Percentiles rank a stretch among this genome's conserved stretches.
phyloP scores from a whole-genome alignment of 495 filamentous ascomycete genomes.

The Bathelium albidoporum region DNA sequence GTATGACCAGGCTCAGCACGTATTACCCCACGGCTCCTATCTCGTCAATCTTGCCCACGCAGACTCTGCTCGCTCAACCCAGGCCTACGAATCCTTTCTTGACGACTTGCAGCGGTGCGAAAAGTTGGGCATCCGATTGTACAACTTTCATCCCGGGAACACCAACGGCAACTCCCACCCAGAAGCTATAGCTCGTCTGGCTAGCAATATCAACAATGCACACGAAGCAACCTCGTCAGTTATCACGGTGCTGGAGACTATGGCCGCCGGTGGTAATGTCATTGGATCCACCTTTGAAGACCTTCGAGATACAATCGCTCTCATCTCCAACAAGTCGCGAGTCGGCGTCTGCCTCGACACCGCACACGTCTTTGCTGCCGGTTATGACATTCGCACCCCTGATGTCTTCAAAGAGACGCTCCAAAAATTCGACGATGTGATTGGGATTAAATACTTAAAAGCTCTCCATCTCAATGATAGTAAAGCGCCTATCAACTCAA shows the following conservation, averaged over 20 bases:
- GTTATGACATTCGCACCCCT: conserved; percentile 76
- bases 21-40: conserved; percentile 85
- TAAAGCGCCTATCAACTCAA: conserved; percentile 70
- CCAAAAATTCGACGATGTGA: conserved; percentile 61
- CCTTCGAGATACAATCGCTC: conserved; percentile 68
- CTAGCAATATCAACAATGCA: conserved; percentile 65
- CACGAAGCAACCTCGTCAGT: conserved; percentile 65
- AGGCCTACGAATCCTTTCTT: conserved; percentile 76
- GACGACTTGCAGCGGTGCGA: conserved; percentile 87
- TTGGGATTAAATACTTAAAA: conserved; percentile 68
- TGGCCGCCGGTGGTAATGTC: conserved; percentile 78
- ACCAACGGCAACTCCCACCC: conserved; percentile 51
- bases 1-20: conserved; percentile 56
- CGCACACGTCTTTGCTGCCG: conserved; percentile 87
- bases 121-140: conserved; percentile 73
- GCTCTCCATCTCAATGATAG: conserved; percentile 91
- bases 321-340: conserved; percentile 69
- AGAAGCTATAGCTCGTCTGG: conserved; percentile 67
- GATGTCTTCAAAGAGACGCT: conserved; percentile 63
- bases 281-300: conserved; percentile 78
- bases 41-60: conserved; percentile 88
- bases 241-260: conserved; percentile 81
- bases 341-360: conserved; percentile 95
- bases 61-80: conserved; percentile 66
- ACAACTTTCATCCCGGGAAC: conserved; percentile 95